These are phyloP conservation scores for Quercus alba DNA, from an alignment of 306 rosid species.

Conservation along the genomic window DNA sequence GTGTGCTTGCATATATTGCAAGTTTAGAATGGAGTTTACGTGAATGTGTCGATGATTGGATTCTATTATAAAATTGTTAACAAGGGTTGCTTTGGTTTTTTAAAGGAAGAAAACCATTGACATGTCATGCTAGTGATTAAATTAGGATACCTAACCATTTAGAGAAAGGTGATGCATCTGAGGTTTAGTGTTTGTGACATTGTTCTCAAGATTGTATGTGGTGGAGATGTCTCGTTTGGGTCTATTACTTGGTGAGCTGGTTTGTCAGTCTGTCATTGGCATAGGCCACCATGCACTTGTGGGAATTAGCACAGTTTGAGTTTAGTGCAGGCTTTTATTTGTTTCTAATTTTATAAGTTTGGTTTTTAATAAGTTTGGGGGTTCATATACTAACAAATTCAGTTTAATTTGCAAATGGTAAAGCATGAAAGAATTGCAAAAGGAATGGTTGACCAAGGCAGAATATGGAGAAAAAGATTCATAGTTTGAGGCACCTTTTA, in stretches of 20 bases:
- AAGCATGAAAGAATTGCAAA: not conserved
- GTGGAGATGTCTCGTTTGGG: not conserved
- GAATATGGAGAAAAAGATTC: not conserved
- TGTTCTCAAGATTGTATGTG: not conserved
- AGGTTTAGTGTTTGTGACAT: not conserved
- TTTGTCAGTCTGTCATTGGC: not conserved
- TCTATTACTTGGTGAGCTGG: not conserved
- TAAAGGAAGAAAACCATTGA: not conserved
- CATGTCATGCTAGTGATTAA: not conserved
- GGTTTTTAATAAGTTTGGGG: not conserved
- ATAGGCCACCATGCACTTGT: not conserved
- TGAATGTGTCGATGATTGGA: not conserved
- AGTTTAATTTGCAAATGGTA: not conserved
- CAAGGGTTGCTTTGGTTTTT: not conserved
- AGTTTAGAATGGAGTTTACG: not conserved
- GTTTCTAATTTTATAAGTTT: not conserved
- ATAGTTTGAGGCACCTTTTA: not conserved
- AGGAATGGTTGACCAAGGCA: not conserved
- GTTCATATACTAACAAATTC: not conserved
- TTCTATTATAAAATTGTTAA: not conserved
- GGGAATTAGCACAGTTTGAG: not conserved
- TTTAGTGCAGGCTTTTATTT: not conserved
- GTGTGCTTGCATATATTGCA: not conserved
- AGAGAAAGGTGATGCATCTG: not conserved
- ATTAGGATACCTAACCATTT: not conserved